Base-by-base conservation (phyloP, 352 stramenopile species). In the Aphanomyces cochlioides region DNA sequence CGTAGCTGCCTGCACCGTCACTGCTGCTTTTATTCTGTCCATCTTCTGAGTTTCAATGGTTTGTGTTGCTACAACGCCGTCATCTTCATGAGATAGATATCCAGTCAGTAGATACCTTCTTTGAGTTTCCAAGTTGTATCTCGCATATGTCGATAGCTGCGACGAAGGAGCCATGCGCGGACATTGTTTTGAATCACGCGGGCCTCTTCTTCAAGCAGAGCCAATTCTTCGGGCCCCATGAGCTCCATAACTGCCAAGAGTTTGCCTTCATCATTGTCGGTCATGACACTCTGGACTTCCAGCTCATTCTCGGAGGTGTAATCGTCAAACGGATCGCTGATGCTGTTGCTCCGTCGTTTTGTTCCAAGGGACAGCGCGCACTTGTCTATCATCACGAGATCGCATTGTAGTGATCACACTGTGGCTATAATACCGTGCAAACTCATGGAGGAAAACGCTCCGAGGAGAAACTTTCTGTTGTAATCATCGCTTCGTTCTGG, bases 71-170 rank as follows among this genome's bases (percentile, higher is more conserved):
- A 53, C 36, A 36, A 53, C 19, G 6, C 4, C 10, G 13, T 13
- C 19, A 12, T 15, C 12, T 45, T 5, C 37, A 45, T 47, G 12
- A 10, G 56, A 17, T 38, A 34, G 4, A 7, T 5, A 0, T 45
- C 28, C 15, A 8, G 64, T 21, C 41, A 64, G 19, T 28, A 59
- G 28, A 43, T 21, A 66, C 83, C 85, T 79, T 93, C 88, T 28
- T 93, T 80, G 5, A 96, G 74, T 38, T 82, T 78, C 60, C 89
- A 89, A 38, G 90, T 94, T 21, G 90, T 89, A 59, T 96, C 88
- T 19, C 88, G 83, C 83, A 96, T 92, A 63, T 89, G 90, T 34
- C 84, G 85, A 69, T 89, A 96, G 70, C 95, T 96, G 36, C 89
- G 84, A 21, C 89, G 88, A 19, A 96, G 79, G 40, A 97, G 63